Evolutionary conservation across 306 rosid species (phyloP).

Genomic region (Calophaca sinica): DNA sequence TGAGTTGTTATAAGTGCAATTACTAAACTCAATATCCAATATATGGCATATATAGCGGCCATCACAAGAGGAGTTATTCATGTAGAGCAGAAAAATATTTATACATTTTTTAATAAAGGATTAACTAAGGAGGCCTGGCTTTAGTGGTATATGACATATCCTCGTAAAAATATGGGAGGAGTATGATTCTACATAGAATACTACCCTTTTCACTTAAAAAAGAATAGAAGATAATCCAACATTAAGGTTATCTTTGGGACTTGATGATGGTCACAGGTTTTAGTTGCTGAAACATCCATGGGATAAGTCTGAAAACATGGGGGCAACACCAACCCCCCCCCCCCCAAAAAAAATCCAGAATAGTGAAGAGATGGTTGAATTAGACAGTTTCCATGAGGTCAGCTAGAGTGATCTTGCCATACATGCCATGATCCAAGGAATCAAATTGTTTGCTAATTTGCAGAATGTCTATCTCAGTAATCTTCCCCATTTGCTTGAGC

Average conservation of each 20-base stretch:
- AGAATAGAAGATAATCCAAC: too few relatives aligned
- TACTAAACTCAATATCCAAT: too few relatives aligned
- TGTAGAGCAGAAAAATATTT: neutral
- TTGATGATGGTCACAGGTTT: neutral
- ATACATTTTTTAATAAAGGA: neutral
- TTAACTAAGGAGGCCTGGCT: neutral
- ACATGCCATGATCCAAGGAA: slow-evolving; percentile 53
- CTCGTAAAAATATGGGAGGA: neutral
- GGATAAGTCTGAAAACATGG: neutral
- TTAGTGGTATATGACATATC: neutral
- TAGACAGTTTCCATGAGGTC: slow-evolving; percentile 60
- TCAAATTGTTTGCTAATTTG: slow-evolving; percentile 69
- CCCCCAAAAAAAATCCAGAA: neutral
- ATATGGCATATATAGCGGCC: too few relatives aligned
- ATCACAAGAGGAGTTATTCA: too few relatives aligned
- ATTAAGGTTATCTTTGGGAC: slow-evolving; percentile 2
- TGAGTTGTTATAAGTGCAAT: neutral
- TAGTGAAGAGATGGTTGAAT: slow-evolving; percentile 19
- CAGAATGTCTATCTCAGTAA: slow-evolving; percentile 60
- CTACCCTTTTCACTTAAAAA: too few relatives aligned
- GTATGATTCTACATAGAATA: neutral
- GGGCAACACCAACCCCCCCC: neutral
- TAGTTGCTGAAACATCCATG: too few relatives aligned
- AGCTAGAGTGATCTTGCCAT: slow-evolving; percentile 71
- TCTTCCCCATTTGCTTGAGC: slow-evolving; percentile 80